Evolutionary conservation across 1,284 basidiomycete species (phyloP), one percentile per base, ranked within the genome.

Genomic region (Acaromyces ingoldii): DNA sequence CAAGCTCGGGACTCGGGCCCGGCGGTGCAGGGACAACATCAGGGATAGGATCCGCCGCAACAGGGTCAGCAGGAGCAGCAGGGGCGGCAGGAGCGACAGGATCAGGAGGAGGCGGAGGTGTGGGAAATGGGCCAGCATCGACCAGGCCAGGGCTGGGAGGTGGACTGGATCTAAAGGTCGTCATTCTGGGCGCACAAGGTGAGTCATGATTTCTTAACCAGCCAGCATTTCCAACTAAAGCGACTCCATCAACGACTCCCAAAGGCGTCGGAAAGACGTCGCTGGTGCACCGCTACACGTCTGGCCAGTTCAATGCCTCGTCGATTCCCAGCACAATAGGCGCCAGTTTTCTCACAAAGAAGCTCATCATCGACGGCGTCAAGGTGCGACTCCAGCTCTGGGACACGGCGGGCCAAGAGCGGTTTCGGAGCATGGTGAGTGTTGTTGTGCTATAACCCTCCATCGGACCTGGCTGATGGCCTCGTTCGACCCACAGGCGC

Each of bases 401-500:
- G 70, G 95, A 97, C 76, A 95, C 92, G 49, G 92, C 92, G 37
- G 92, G 92, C n/a, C 91, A 96, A 80, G 92, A 97, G 80, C 41
- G 65, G 45, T 96, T 95, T 78, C 82, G 91, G 60, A 89, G 87
- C 71, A 91, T 96, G 88, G 88, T 88, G 58, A 57, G 84, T 77
- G 26, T 7, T 6, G 19, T 34, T 34, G 33, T 11, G 19, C 13
- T n/a, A 34, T n/a, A 34, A 34, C 13, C 13, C 19, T n/a, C 33
- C 19, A 13, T 34, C 33, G 19, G 33, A 13, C 33, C 19, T 34
- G 11, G 38, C 24, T 6, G 38, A n/a, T n/a, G 6, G 19, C 68
- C 15, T 71, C 89, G 89, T 15, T 6, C 6, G 19, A 11, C 6
- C 6, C 15, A 15, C 41, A 43, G 41, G 91, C 91, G 65, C 92